Conservation (phyloP, 768 basidiomycete genomes). For the Tricholoma hemisulphureum region DNA sequence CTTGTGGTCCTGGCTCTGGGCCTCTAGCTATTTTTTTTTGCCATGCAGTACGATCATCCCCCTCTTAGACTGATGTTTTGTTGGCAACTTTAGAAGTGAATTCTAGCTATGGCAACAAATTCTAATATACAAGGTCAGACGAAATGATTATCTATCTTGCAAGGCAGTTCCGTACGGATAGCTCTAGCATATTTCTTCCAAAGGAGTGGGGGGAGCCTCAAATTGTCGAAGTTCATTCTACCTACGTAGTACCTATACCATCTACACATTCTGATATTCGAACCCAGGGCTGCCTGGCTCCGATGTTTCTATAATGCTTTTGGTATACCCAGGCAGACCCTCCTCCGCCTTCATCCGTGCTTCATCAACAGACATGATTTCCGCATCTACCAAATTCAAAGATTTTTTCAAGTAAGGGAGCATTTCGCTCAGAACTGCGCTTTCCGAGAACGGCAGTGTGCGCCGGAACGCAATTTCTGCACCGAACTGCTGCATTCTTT, state of each 20-base stretch:
- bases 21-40: no score
- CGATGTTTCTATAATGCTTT: conserved; percentile 73
- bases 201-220: no score
- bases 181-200: no score
- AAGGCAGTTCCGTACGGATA: no score
- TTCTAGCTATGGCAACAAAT: no score
- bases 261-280: conserved; percentile 77
- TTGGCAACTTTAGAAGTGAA: no score
- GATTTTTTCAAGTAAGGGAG: conserved; percentile 80
- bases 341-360: conserved; percentile 46
- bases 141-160: no score
- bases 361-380: conserved; percentile 68
- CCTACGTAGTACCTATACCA: not conserved
- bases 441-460: conserved; percentile 79
- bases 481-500: conserved; percentile 78
- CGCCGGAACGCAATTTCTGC: conserved; percentile 79
- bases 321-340: conserved; percentile 57
- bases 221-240: no score
- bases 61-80: no score
- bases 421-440: conserved; percentile 65
- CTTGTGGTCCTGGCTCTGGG: no score
- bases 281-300: conserved; percentile 87
- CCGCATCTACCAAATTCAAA: conserved; percentile 66
- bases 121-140: no score
- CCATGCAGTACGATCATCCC: no score